These are phyloP conservation scores for Dictyostelium citrinum DNA, from an alignment of 78 protist genomes.

Conservation along the genomic window DNA sequence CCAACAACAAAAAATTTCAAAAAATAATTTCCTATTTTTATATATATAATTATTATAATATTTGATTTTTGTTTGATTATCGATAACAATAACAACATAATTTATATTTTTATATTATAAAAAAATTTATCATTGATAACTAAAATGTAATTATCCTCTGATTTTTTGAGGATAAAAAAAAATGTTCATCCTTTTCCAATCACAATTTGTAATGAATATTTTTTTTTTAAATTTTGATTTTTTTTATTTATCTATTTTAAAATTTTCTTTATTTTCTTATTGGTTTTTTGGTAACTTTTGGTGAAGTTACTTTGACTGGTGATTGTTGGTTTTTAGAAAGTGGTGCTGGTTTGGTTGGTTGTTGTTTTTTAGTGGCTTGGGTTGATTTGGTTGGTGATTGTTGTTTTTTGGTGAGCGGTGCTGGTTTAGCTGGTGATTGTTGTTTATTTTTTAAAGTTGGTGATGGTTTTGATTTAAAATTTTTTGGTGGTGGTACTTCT, in stretches of 20 bases:
- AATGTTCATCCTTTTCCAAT: too few species aligned
- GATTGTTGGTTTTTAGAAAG: not conserved
- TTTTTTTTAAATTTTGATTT: too few species aligned
- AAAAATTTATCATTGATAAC: too few species aligned
- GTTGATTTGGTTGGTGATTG: not conserved
- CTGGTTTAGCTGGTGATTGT: not conserved
- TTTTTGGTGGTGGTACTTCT: conserved; percentile 7
- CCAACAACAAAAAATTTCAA: too few species aligned
- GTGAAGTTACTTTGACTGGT: not conserved
- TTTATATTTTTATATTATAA: too few species aligned
- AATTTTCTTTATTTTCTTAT: not conserved
- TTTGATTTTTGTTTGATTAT: too few species aligned
- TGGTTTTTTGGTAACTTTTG: not conserved
- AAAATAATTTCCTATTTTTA: too few species aligned
- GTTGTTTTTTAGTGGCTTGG: not conserved
- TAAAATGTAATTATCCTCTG: too few species aligned
- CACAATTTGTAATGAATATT: too few species aligned
- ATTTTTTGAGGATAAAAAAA: too few species aligned
- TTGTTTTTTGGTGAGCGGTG: not conserved
- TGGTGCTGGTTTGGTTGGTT: not conserved
- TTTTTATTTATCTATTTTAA: not conserved
- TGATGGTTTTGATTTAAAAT: not conserved
- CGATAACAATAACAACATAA: too few species aligned
- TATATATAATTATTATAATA: too few species aligned
- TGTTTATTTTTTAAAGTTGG: not conserved